Percentiles rank a stretch among this genome's conserved stretches.
phyloP scores from a whole-genome alignment of 257 asterid genomes.

The Voacanga thouarsii region DNA sequence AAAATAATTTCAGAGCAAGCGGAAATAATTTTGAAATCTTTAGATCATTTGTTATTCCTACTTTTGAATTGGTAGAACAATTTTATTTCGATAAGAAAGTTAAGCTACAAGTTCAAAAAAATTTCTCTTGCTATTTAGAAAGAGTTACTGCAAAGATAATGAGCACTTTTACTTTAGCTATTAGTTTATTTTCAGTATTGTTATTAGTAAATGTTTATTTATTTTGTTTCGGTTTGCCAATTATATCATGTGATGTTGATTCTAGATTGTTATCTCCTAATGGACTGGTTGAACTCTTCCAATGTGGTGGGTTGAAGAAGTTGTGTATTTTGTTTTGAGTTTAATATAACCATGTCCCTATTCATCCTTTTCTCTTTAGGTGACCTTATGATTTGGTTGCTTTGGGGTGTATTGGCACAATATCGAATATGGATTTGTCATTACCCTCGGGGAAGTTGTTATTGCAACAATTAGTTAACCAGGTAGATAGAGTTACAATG shows the following conservation, averaged over 20 bases:
- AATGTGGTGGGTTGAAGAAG: too few relatives aligned
- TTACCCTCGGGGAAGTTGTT: neutral
- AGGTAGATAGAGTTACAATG: neutral
- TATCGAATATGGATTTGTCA: neutral
- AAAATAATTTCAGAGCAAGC: conserved; percentile 73
- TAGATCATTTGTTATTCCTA: conserved; percentile 23
- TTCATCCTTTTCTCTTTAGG: neutral
- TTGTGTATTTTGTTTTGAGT: neutral
- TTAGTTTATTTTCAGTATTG: neutral
- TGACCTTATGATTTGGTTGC: neutral
- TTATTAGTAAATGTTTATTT: neutral
- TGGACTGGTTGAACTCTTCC: neutral
- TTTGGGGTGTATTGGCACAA: neutral
- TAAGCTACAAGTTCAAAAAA: conserved; percentile 25
- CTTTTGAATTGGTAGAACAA: conserved; percentile 25
- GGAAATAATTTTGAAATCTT: conserved; percentile 80
- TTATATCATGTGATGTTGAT: neutral
- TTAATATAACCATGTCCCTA: neutral
- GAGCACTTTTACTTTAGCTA: neutral
- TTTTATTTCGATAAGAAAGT: conserved; percentile 35
- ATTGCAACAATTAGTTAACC: neutral
- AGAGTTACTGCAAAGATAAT: neutral
- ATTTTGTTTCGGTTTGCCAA: neutral
- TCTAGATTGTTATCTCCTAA: neutral
- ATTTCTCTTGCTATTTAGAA: neutral